Evolutionary conservation across 2,329 filamentous ascomycete genomes (phyloP).

Genomic region (Trichoderma cornu-damae): DNA sequence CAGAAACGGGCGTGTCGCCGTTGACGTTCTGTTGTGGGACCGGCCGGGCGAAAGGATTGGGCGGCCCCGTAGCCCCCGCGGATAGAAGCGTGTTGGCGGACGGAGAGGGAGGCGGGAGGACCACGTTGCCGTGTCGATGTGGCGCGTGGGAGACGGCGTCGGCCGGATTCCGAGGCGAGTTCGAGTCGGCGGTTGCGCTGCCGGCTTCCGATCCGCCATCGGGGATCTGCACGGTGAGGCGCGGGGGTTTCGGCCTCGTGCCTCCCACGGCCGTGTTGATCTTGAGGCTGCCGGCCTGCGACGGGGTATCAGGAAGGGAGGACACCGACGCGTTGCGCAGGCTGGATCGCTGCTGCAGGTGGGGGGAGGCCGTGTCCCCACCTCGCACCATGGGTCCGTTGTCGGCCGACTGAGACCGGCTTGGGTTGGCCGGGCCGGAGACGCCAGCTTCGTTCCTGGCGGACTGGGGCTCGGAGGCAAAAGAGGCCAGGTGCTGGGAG

Average conservation of each 20-base stretch:
- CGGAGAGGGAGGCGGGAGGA: conserved; percentile 88
- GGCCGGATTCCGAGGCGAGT: conserved; percentile 56
- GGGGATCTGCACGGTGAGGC: conserved; percentile 90
- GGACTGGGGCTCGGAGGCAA: conserved; percentile 50
- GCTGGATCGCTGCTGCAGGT: conserved; percentile 47
- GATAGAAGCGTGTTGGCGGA: conserved; percentile 81
- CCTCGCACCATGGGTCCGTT: conserved; percentile 51
- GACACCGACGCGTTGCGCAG: conserved; percentile 50
- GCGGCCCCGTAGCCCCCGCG: conserved; percentile 84
- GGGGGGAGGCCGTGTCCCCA: conserved; percentile 51
- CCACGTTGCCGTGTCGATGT: conserved; percentile 56
- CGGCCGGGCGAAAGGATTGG: conserved; percentile 91
- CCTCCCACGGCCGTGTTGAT: conserved; percentile 49
- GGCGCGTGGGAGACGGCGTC: conserved; percentile 53
- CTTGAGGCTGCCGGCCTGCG: conserved; percentile 71
- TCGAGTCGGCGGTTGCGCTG: conserved; percentile 67
- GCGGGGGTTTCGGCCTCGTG: conserved; percentile 69
- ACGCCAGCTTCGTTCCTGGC: conserved; percentile 35
- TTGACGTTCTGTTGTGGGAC: conserved; percentile 62
- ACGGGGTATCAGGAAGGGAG: conserved; percentile 63
- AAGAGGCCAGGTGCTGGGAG: conserved; percentile 72
- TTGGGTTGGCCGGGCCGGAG: conserved; percentile 36
- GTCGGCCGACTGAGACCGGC: conserved; percentile 61
- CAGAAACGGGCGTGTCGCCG: conserved; percentile 74
- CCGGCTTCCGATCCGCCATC: conserved; percentile 78